Conservation (phyloP, 139 green algal genomes). For the Chlorella sp. region DNA sequence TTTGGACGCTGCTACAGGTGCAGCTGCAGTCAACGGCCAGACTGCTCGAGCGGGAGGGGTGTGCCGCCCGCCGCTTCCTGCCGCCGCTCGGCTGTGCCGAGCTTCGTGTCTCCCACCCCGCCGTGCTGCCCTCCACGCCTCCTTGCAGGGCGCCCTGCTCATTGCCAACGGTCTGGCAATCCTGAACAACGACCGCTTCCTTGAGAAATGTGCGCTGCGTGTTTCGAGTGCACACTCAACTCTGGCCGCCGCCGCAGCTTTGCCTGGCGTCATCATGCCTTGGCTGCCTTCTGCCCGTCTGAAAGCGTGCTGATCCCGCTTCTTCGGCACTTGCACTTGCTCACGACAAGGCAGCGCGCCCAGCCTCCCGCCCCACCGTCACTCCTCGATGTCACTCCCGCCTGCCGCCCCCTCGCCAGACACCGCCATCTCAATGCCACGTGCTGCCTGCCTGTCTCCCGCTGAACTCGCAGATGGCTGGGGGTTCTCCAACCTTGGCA, state of each 20-base stretch:
- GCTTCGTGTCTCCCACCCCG: not conserved
- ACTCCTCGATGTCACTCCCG: too few relatives aligned
- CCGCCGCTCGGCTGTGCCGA: not conserved
- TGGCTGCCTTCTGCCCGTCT: not conserved
- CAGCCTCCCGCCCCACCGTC: not conserved
- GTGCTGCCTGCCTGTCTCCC: not conserved
- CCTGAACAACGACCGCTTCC: slow-evolving; percentile 93
- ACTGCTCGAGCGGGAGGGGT: not conserved
- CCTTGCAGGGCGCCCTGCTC: slow-evolving; percentile 76
- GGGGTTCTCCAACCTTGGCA: slow-evolving; percentile 81
- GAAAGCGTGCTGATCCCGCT: not conserved
- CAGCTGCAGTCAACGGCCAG: not conserved
- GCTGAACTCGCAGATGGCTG: slow-evolving; percentile 75
- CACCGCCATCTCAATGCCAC: too few relatives aligned
- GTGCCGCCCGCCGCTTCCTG: not conserved
- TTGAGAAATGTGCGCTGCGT: slow-evolving; percentile 76
- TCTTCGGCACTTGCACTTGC: not conserved
- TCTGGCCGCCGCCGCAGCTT: not conserved
- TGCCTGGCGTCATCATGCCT: not conserved
- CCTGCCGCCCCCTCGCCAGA: too few relatives aligned
- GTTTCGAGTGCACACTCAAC: not conserved
- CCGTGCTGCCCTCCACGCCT: not conserved
- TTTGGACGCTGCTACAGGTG: slow-evolving; percentile 88
- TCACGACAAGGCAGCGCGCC: too few relatives aligned
- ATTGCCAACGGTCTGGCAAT: slow-evolving; percentile 87